Evolutionary conservation across 495 filamentous ascomycete species (phyloP), one percentile per base, ranked within the genome.

Genomic region (Bryoglossum gracile): DNA sequence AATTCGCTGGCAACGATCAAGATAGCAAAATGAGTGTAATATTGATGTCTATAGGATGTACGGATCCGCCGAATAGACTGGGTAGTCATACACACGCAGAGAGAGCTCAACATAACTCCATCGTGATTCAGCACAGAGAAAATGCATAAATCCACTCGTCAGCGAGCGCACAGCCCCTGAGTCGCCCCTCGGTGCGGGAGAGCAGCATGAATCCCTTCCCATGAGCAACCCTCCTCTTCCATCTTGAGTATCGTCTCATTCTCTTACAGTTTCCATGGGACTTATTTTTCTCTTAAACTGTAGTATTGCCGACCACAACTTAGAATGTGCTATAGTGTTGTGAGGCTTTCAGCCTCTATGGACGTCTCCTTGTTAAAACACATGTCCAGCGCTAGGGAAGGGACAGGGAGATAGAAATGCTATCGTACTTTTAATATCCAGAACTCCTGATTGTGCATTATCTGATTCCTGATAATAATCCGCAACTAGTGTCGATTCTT

Each of bases 21-120:
- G 33, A 35, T 35, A 35, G 33, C 10, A 35, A 35, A 35, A 35
- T 35, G n/a, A n/a, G n/a, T n/a, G n/a, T n/a, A n/a, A n/a, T n/a
- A n/a, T n/a, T n/a, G n/a, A n/a, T n/a, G n/a, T n/a, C n/a, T n/a
- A n/a, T n/a, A n/a, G n/a, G n/a, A n/a, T n/a, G n/a, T n/a, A n/a
- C n/a, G 33, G 33, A 35, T 4, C 33, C 11, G 33, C 17, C 17
- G 33, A 35, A 35, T 13, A 4, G 33, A 35, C 13, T 35, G 17
- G 13, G 33, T 35, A 35, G 33, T n/a, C n/a, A 35, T 3, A 35
- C 33, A 35, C 33, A 11, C 33, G 10, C 11, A 35, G 33, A 35
- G 33, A 35, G 33, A 35, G 17, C 33, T 13, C 33, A 28, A n/a
- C n/a, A n/a, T n/a, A n/a, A n/a, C n/a, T n/a, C n/a, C n/a, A n/a